phyloP scores from a whole-genome alignment of 441 rosid genomes.

The Macaranga tanarius region DNA sequence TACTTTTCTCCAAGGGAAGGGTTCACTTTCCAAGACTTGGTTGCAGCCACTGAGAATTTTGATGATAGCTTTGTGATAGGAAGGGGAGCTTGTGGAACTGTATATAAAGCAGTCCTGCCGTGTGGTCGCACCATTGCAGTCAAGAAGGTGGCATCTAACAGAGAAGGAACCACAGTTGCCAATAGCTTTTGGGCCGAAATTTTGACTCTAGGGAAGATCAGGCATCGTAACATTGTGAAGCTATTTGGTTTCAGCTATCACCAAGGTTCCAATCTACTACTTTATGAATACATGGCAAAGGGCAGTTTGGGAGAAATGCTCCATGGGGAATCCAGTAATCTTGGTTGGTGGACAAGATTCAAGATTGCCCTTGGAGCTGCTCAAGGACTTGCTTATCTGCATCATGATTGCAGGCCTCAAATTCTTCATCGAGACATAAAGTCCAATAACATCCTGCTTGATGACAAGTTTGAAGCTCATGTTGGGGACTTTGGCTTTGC shows the following conservation, averaged over 20 bases:
- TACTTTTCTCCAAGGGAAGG: slow-evolving; percentile 81
- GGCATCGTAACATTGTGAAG: slow-evolving; percentile 92
- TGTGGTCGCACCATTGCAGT: slow-evolving; percentile 69
- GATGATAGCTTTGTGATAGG: slow-evolving; percentile 71
- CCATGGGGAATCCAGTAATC: slow-evolving; percentile 47
- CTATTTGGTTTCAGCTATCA: slow-evolving; percentile 81
- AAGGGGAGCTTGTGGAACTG: slow-evolving; percentile 90
- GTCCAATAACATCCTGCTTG: slow-evolving; percentile 74
- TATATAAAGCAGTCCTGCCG: slow-evolving; percentile 69
- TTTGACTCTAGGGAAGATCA: slow-evolving; percentile 75
- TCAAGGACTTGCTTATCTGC: slow-evolving; percentile 74
- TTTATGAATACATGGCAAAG: slow-evolving; percentile 69
- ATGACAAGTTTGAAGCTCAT: slow-evolving; percentile 68
- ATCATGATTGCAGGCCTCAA: slow-evolving; percentile 81
- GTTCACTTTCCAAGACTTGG: slow-evolving; percentile 77
- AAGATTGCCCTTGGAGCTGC: slow-evolving; percentile 76
- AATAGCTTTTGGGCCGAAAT: slow-evolving; percentile 88
- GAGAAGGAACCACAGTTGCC: slow-evolving; percentile 69
- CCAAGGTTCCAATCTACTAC: slow-evolving; percentile 81
- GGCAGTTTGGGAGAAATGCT: slow-evolving; percentile 75
- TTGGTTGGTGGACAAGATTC: slow-evolving; percentile 71
- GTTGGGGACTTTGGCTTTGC: slow-evolving; percentile 86
- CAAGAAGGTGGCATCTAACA: slow-evolving; percentile 76
- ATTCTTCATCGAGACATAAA: slow-evolving; percentile 84
- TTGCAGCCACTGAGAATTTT: slow-evolving; percentile 69